Conservation (phyloP, 805 yeast species). For the Starmerella apicola region DNA sequence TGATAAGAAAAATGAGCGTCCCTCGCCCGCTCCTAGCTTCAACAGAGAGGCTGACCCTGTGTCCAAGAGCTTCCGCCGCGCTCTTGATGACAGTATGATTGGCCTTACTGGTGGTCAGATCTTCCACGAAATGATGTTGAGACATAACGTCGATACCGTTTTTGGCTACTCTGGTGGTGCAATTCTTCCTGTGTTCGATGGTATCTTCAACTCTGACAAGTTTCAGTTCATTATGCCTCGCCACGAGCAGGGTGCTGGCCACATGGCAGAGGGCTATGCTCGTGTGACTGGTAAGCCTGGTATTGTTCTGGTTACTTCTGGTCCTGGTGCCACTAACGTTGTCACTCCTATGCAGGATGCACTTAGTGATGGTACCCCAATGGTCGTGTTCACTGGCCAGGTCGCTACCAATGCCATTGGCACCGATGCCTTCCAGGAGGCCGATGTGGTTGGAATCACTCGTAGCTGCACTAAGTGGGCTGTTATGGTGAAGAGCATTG, state of each 20-base stretch:
- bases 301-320: conserved; percentile 95
- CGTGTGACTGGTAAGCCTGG: conserved; percentile 94
- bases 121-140: conserved; percentile 96
- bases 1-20: conserved; percentile 19
- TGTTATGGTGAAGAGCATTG: conserved; percentile 91
- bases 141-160: conserved; percentile 89
- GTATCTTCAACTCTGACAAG: conserved; percentile 79
- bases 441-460: conserved; percentile 93
- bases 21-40: conserved; percentile 30
- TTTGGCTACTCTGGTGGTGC: conserved; percentile 99
- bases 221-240: conserved; percentile 87
- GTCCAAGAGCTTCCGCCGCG: conserved; percentile 2
- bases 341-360: conserved; percentile 99
- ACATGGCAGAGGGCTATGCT: conserved; percentile 99
- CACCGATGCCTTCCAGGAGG: conserved; percentile 98
- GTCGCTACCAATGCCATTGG: conserved; percentile 93
- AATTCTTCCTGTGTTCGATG: conserved; percentile 93
- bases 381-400: conserved; percentile 95
- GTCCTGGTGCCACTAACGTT: conserved; percentile 98
- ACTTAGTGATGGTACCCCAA: conserved; percentile 89
- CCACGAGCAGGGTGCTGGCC: conserved; percentile 99
- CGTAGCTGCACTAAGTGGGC: conserved; percentile 98
- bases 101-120: conserved; percentile 98
- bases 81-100: conserved; percentile 57
- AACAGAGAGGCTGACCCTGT: conserved; percentile 19